Conservation (phyloP, 495 filamentous ascomycete species). For the Thermochaetoides thermophila region DNA sequence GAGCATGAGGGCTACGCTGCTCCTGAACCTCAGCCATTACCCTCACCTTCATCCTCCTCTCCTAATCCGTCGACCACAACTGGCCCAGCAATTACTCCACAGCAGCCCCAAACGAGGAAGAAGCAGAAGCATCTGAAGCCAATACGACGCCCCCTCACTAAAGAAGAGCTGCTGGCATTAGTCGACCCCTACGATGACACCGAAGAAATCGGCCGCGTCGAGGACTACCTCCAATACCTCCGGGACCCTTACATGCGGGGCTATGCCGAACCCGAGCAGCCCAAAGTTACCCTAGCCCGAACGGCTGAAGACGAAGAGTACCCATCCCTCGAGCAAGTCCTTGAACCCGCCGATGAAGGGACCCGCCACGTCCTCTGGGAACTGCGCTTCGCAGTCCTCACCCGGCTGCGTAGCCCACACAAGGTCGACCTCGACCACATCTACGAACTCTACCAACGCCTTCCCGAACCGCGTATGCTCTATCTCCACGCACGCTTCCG, state of each 20-base stretch:
- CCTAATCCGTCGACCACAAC: too few relatives aligned
- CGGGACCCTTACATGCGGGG: conserved; percentile 33
- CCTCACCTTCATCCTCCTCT: not conserved
- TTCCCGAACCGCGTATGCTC: conserved; percentile 47
- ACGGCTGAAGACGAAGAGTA: conserved; percentile 28
- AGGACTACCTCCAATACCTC: conserved; percentile 30
- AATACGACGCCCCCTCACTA: conserved; percentile 7
- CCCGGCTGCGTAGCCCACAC: conserved; percentile 18
- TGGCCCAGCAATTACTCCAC: too few relatives aligned
- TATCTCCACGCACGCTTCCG: conserved; percentile 44
- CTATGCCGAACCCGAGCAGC: conserved; percentile 29
- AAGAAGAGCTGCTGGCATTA: conserved; percentile 31
- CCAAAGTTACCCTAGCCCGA: conserved; percentile 29
- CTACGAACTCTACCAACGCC: conserved; percentile 27
- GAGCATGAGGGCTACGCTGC: not conserved
- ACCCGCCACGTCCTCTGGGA: conserved; percentile 15
- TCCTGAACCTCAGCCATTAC: not conserved
- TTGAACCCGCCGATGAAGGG: conserved; percentile 10
- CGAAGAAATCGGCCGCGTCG: conserved; percentile 21
- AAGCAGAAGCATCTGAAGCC: too few relatives aligned
- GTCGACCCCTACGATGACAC: conserved; percentile 33
- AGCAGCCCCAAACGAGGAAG: too few relatives aligned
- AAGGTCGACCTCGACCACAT: conserved; percentile 23
- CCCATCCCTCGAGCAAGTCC: conserved; percentile 24
- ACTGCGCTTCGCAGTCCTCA: conserved; percentile 19